Evolutionary conservation across 768 basidiomycete species (phyloP), one percentile per base, ranked within the genome.

Genomic region (Guyanaporus albipodus): DNA sequence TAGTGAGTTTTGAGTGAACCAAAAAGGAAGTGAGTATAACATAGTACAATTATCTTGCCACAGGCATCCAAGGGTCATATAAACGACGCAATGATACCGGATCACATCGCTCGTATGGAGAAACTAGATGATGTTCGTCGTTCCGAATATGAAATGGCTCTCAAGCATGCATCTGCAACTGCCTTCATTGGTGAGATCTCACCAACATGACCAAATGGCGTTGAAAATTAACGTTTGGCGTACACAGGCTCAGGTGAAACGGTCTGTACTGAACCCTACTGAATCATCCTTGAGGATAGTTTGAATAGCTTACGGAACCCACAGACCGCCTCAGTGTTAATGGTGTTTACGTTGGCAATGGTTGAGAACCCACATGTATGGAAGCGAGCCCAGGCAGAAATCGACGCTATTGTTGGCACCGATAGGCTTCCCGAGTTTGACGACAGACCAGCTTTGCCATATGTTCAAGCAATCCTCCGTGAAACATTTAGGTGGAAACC

Each of bases 161-260:
- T 59, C 4, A 59, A 59, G 28, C n/a, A 49, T 0, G 22, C 57
- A 1, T 48, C 54, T 2, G 21, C 45, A 3, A 54, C 58, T 27
- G 36, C 58, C 27, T 46, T 51, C 34, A 9, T 59, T 17, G 55
- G 58, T 60, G 39, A 3, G 47, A n/a, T n/a, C n/a, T 17, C 27
- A 7, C 14, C 12, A 6, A n/a, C n/a, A n/a, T n/a, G n/a, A n/a
- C n/a, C n/a, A n/a, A n/a, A n/a, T n/a, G n/a, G n/a, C n/a, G n/a
- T n/a, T n/a, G n/a, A n/a, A n/a, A n/a, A n/a, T n/a, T n/a, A n/a
- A n/a, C n/a, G n/a, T n/a, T 14, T 18, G 19, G 4, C 4, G 12
- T 1, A 27, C n/a, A 7, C 44, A 55, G 53, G 23, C 23, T 41
- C 54, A 12, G 49, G 51, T 10, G 54, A 56, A 29, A 53, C 51